Evolutionary conservation across 495 filamentous ascomycete genomes (phyloP).

Genomic region (Penicillium parvum): DNA sequence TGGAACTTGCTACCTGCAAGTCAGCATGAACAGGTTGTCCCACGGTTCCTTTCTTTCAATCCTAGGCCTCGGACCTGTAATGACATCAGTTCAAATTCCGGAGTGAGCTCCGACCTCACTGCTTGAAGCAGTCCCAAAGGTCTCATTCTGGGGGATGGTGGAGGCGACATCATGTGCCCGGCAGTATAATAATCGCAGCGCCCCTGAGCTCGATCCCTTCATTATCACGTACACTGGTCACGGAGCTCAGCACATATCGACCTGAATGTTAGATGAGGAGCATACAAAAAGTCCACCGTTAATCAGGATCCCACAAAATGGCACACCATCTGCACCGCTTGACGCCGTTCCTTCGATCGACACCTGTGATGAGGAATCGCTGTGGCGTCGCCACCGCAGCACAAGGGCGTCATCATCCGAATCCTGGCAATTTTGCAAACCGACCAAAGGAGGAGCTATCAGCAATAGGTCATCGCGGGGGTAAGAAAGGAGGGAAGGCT

Average conservation of each 20-base stretch:
- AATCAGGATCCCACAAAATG: too few species aligned
- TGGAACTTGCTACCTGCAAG: too few species aligned
- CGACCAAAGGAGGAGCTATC: slow-evolving; percentile 54
- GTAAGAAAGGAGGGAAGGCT: slow-evolving; percentile 35
- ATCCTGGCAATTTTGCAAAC: slow-evolving; percentile 63
- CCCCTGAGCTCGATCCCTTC: too few species aligned
- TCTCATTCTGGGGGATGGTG: neutral
- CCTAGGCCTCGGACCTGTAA: too few species aligned
- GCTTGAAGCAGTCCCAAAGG: neutral
- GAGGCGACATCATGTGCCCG: neutral
- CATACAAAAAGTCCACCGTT: too few species aligned
- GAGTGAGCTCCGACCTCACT: neutral
- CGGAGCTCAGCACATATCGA: too few species aligned
- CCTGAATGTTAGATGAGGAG: neutral
- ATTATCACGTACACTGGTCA: too few species aligned
- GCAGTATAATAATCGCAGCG: too few species aligned
- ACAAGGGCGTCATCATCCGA: slow-evolving; percentile 37
- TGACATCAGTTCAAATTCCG: neutral
- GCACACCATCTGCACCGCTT: slow-evolving; percentile 3
- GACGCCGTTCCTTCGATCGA: slow-evolving; percentile 1
- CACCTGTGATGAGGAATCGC: neutral
- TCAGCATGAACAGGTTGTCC: too few species aligned
- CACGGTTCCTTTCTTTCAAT: too few species aligned
- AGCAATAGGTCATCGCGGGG: slow-evolving; percentile 49
- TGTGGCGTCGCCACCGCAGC: slow-evolving; percentile 13